Conservation (phyloP, 2,329 filamentous ascomycete genomes). For the Verticillium dahliae region DNA sequence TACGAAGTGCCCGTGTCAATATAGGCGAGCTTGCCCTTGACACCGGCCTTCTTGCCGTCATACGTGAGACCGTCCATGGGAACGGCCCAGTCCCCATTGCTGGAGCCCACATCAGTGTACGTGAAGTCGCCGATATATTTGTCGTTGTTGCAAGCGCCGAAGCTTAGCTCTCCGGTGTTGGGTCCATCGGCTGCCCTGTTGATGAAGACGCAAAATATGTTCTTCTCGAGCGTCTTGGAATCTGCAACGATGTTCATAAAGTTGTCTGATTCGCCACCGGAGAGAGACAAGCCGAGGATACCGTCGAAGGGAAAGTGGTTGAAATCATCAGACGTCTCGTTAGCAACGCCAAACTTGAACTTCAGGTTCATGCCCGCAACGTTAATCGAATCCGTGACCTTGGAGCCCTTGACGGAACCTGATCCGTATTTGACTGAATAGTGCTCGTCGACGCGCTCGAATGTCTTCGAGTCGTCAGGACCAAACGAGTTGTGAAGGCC, state of each 20-base stretch:
- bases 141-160: slow-evolving; percentile 62
- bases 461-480: slow-evolving; percentile 55
- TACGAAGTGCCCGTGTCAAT: slow-evolving; percentile 83
- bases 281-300: slow-evolving; percentile 71
- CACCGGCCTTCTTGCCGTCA: slow-evolving; percentile 49
- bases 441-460: slow-evolving; percentile 39
- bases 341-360: slow-evolving; percentile 67
- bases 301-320: slow-evolving; percentile 77
- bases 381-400: slow-evolving; percentile 60
- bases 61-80: slow-evolving; percentile 59
- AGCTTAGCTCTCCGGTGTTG: slow-evolving; percentile 70
- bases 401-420: slow-evolving; percentile 61
- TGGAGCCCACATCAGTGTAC: slow-evolving; percentile 51
- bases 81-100: slow-evolving; percentile 65
- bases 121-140: slow-evolving; percentile 63
- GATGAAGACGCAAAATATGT: slow-evolving; percentile 66
- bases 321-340: slow-evolving; percentile 68
- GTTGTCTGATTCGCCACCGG: slow-evolving; percentile 52
- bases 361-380: slow-evolving; percentile 59
- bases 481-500: slow-evolving; percentile 64
- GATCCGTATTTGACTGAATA: slow-evolving; percentile 73
- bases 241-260: slow-evolving; percentile 58
- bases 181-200: slow-evolving; percentile 58
- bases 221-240: slow-evolving; percentile 50
- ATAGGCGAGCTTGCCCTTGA: slow-evolving; percentile 55